These are phyloP conservation scores for Ambrosiella cleistominuta DNA, from an alignment of 2,329 filamentous ascomycete species.

Conservation along the genomic window DNA sequence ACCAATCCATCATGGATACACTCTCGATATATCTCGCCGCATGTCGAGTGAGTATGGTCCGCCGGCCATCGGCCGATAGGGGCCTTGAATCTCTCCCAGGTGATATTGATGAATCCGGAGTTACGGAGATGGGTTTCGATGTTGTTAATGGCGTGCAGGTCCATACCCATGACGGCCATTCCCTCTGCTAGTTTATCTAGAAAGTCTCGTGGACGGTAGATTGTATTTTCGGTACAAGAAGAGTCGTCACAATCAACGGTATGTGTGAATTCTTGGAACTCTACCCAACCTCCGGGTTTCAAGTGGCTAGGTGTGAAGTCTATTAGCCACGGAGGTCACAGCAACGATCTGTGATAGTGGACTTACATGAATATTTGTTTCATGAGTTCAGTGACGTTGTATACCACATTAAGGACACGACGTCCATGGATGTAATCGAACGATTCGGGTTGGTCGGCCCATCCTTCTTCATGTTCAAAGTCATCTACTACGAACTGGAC, in stretches of 20 bases:
- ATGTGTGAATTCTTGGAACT: constrained; percentile 30
- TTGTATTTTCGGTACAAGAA: constrained; percentile 22
- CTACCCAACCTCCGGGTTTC: constrained; percentile 34
- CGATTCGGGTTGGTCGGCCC: constrained; percentile 27
- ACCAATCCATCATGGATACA: constrained; percentile 25
- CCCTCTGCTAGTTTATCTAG: constrained; percentile 24
- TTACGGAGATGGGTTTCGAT: constrained; percentile 21
- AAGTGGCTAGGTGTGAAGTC: constrained; percentile 23
- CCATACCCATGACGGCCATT: constrained; percentile 24
- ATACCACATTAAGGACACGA: constrained; percentile 28
- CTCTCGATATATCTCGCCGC: constrained; percentile 29
- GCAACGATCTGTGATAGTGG: neutral
- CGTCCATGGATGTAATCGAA: constrained; percentile 35
- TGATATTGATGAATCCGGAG: constrained; percentile 27
- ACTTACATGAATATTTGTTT: constrained; percentile 26
- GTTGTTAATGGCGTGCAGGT: constrained; percentile 24
- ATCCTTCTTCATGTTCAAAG: constrained; percentile 32
- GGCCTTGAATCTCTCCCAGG: constrained; percentile 27
- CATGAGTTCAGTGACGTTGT: constrained; percentile 25
- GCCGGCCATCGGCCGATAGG: constrained; percentile 32
- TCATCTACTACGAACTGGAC: constrained; percentile 35
- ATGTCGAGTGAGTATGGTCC: constrained; percentile 24
- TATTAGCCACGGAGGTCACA: neutral
- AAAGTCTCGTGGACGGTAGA: constrained; percentile 32
- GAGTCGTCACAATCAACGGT: constrained; percentile 27